Evolutionary conservation across 2,329 filamentous ascomycete species (phyloP), one percentile per base, ranked within the genome.

Genomic region (Colletotrichum lindemuthianum): DNA sequence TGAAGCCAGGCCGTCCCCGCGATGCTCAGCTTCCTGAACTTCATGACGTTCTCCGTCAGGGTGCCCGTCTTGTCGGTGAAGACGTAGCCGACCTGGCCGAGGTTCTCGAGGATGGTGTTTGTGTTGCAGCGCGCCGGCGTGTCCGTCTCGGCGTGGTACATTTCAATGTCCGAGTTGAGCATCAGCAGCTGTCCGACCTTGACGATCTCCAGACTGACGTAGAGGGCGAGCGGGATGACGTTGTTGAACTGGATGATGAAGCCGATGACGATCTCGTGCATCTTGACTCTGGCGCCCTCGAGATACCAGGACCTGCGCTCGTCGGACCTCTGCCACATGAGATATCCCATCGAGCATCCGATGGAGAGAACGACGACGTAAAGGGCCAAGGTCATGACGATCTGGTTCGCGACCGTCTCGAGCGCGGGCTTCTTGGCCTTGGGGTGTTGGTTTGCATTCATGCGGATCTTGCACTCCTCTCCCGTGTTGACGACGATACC

Each of bases 241-340:
- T 96, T 98, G 76, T 97, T 98, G 79, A 97, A 97, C 88, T 97
- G 95, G 77, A 98, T 97, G 69, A 97, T 88, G 74, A 93, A 97
- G 0, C 92, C 93, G 34, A 95, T 90, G 68, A 97, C 90, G 65
- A 96, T 93, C 39, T 93, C 89, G 69, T 92, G 87, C 70, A 92
- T 91, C 1, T 86, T 83, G n/a, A 97, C 92, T 5, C 81, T 84
- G 1, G 92, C 90, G 59, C 87, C 78, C 4, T 82, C 76, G 15
- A 97, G 80, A 72, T 97, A 97, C 90, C 91, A 97, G 2, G 92
- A 86, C 12, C 85, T 76, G 32, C 81, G 77, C 74, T 97, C 93
- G 9, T 87, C 88, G 6, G 83, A 79, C 13, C 81, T 76, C 50
- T 88, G 86, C 93, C 93, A 97, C 60, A 91, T 84, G 65, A 90